These are phyloP conservation scores for Tricholoma matsutake DNA, from an alignment of 768 basidiomycete genomes.

Conservation along the genomic window DNA sequence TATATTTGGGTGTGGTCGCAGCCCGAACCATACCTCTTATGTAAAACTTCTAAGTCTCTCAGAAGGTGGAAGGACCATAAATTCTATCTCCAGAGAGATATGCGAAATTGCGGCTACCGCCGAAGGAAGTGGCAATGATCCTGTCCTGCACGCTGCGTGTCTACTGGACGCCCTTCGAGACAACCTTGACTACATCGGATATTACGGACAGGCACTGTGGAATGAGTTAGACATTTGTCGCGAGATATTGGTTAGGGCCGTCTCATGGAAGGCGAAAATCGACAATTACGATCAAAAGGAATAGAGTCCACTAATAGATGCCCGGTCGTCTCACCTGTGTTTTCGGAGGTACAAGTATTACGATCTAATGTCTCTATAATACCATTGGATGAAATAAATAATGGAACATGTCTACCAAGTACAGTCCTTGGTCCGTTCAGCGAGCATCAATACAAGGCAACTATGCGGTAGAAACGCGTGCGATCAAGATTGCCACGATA, in stretches of 20 bases:
- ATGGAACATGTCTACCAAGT: not conserved
- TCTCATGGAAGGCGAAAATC: conserved; percentile 17
- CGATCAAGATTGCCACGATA: conserved; percentile 9
- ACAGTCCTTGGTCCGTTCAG: not conserved
- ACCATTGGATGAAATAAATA: not conserved
- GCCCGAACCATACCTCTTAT: conserved; percentile 4
- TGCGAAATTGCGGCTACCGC: conserved; percentile 16
- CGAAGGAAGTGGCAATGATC: conserved; percentile 12
- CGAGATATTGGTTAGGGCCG: conserved; percentile 22
- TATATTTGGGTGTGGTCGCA: conserved; percentile 3
- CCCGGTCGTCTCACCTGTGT: too few relatives aligned
- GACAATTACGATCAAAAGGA: not conserved
- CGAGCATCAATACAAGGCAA: not conserved
- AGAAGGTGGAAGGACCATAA: conserved; percentile 14
- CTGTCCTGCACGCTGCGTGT: conserved; percentile 21
- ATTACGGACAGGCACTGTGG: conserved; percentile 31
- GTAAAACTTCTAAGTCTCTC: not conserved
- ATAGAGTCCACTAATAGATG: not conserved
- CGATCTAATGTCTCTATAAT: not conserved
- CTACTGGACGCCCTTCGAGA: conserved; percentile 30
- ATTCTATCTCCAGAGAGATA: conserved; percentile 27
- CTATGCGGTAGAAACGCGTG: not conserved
- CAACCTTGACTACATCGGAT: conserved; percentile 34
- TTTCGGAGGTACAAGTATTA: too few relatives aligned
- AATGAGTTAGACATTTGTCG: conserved; percentile 26